Base-by-base conservation (phyloP, 2,329 filamentous ascomycete species). In the Sporothrix pallida region DNA sequence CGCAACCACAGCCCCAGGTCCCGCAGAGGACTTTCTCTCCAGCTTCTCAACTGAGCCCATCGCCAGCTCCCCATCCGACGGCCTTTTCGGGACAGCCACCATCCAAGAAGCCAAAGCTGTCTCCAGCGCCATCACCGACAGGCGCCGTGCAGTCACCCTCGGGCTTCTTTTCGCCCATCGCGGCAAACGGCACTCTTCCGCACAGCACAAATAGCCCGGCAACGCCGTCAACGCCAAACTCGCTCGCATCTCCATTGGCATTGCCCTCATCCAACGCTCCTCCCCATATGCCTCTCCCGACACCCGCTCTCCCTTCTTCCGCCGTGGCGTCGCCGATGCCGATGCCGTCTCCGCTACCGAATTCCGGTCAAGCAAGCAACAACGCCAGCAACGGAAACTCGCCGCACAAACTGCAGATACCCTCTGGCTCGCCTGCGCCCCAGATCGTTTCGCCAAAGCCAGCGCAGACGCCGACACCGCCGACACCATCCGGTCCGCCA, bases 1-100 rank as follows among this genome's bases (percentile, higher is more conserved):
- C 89, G 78, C 89, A 91, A 80, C 87, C 88, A 70, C 88, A 89
- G 76, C 82, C 84, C n/a, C 84, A 86, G 76, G 82, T 83, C 76
- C 74, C 74, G 2, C 75, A 71, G 69, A 52, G 76, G 73, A 75
- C 75, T 6, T 77, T 76, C 48, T 75, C 76, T 1, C 76, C 76
- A 0, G 42, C 71, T 1, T 54, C 73, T 4, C 81, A 79, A 72
- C 76, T 77, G 75, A 73, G 77, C 23, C 75, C 77, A 4, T 77
- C 77, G 20, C 74, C 74, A 1, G 71, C 42, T 15, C 75, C 74
- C 12, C 75, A 75, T 13, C 70, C 75, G 3, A 65, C 74, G 9
- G 65, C 73, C 10, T 77, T 78, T 37, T 62, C 75, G 8, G 72
- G 63, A 77, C 82, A 71, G 80, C 54, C 78, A 5, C 77, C 79